Evolutionary conservation across 805 yeast genomes (phyloP).

Genomic region (Kregervanrija pseudodelftensis): DNA sequence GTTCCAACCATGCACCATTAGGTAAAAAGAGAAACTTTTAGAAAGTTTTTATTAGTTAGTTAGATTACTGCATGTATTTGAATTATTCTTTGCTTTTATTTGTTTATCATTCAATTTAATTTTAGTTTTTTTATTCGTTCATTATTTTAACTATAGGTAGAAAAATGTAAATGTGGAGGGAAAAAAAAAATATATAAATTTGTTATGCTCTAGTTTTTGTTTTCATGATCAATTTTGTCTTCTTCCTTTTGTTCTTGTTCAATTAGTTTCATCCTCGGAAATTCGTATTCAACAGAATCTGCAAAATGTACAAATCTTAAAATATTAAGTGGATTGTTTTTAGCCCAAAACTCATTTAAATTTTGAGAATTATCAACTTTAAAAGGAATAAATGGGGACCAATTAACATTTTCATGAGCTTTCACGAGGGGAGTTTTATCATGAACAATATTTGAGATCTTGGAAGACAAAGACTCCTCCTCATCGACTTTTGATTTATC

Average conservation of each 20-base stretch:
- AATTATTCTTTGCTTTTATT: too few species aligned
- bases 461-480: conserved; percentile 2
- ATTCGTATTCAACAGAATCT: conserved; percentile 10
- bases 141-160: too few species aligned
- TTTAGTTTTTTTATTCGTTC: too few species aligned
- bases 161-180: too few species aligned
- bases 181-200: too few species aligned
- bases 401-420: conserved; percentile 1
- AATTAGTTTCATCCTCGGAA: conserved; percentile 7
- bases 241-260: neutral
- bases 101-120: too few species aligned
- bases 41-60: conserved; percentile 10
- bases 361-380: neutral
- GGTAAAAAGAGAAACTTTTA: conserved; percentile 34
- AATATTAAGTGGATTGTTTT: conserved; percentile 10
- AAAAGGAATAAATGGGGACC: neutral
- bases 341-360: conserved; percentile 7
- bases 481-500: conserved; percentile 1
- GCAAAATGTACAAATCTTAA: conserved; percentile 12
- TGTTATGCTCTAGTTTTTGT: too few species aligned
- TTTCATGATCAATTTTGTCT: neutral
- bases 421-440: neutral
- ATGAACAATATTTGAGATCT: conserved; percentile 9
- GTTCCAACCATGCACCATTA: conserved; percentile 38
- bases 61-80: too few species aligned